Evolutionary conservation across 2,329 filamentous ascomycete genomes (phyloP), one percentile per base, ranked within the genome.

Genomic region (Orbilia oligospora): DNA sequence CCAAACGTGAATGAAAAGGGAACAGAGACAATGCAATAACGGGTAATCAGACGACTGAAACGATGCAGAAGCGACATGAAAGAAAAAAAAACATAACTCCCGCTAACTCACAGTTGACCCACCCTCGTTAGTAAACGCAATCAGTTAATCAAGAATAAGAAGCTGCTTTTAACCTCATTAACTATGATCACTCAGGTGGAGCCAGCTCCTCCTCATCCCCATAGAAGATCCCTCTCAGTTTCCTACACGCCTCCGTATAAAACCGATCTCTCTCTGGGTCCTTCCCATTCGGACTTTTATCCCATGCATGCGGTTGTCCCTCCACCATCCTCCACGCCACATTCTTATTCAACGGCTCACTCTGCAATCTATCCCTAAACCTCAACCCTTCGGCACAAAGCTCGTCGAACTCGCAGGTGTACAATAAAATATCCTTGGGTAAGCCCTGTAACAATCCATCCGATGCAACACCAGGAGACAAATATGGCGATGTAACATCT

Each of bases 361-460:
- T 82, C 58, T 85, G 83, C 8, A 93, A 83, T 20, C 91, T 86
- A 65, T 89, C 86, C 10, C 89, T 87, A 80, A 94, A 91, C 3
- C 86, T 85, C 76, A 91, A 85, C 10, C 88, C 89, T 82, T 91
- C 89, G 1, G 84, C 85, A 9, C 89, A 86, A n/a, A 91, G 83
- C 88, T 91, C 91, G 82, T 91, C 89, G 83, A 87, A 88, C 84
- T 91, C 90, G 83, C 90, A 91, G 1, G 90, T 87, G 81, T 88
- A 89, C 49, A 91, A 84, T 18, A 90, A 85, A 1, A 91, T 83
- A 16, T 88, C 87, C 0, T 87, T 85, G 1, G 90, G 87, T 46
- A 88, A 85, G 10, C 84, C 84, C 2, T 83, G 83, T 9, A 91
- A 81, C n/a, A 88, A 81, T 30, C 86, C 85, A 80, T 89, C 87